phyloP scores from a whole-genome alignment of 441 rosid species.

The Breynia disticha region DNA sequence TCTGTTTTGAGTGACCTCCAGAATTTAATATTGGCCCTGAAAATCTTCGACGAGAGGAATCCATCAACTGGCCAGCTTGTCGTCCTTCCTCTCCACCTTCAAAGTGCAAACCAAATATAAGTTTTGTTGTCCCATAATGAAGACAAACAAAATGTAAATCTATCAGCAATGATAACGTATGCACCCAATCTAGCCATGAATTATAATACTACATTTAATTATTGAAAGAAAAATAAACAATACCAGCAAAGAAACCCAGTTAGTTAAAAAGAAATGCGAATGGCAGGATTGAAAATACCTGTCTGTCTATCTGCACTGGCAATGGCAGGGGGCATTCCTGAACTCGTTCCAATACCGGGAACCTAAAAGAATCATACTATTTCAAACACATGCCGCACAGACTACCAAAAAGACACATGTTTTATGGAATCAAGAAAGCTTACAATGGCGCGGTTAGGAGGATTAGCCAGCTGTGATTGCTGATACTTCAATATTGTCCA shows the following conservation, averaged over 20 bases:
- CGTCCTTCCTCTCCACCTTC: conserved; percentile 65
- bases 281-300: conserved; percentile 28
- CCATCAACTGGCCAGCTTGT: conserved; percentile 52
- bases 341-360: conserved; percentile 75
- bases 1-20: conserved; percentile 62
- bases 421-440: conserved; percentile 14
- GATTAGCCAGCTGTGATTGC: conserved; percentile 79
- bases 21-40: conserved; percentile 54
- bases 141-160: too few relatives aligned
- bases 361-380: conserved; percentile 39
- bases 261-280: too few relatives aligned
- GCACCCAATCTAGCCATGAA: too few relatives aligned
- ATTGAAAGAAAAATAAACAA: too few relatives aligned
- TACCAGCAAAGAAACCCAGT: too few relatives aligned
- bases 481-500: conserved; percentile 97
- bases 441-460: conserved; percentile 61
- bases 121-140: background rate
- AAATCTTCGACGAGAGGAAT: conserved; percentile 49
- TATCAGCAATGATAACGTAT: too few relatives aligned
- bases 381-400: conserved; percentile 9
- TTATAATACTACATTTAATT: too few relatives aligned
- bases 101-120: background rate
- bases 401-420: background rate
- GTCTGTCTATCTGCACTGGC: conserved; percentile 62
- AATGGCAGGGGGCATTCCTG: conserved; percentile 65